phyloP scores from a whole-genome alignment of 768 basidiomycete genomes.

The Xerocomus brunneocitrinus region DNA sequence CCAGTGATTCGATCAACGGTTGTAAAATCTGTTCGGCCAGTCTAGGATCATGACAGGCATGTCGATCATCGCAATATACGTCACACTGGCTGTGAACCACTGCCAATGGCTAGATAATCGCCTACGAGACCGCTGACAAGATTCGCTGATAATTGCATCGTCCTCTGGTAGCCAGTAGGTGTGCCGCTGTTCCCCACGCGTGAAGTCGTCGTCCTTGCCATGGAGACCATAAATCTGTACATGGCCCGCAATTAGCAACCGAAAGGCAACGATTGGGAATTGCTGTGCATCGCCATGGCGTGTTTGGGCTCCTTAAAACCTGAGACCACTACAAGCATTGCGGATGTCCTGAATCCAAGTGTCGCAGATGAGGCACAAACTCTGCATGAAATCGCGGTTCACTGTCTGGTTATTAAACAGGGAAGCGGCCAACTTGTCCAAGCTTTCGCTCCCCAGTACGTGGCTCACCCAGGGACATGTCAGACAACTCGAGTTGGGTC shows the following conservation, averaged over 20 bases:
- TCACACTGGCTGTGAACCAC: background rate
- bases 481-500: constrained; percentile 17
- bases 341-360: background rate
- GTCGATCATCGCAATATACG: background rate
- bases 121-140: background rate
- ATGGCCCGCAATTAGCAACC: background rate
- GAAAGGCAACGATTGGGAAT: background rate
- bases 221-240: background rate
- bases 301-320: background rate
- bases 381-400: background rate
- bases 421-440: background rate
- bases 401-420: background rate
- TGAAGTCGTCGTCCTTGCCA: background rate
- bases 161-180: background rate
- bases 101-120: background rate
- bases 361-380: background rate
- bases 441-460: background rate
- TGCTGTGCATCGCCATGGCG: background rate
- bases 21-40: background rate
- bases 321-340: background rate
- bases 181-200: background rate
- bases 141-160: background rate
- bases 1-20: background rate
- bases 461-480: constrained; percentile 2
- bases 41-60: background rate